phyloP scores from a whole-genome alignment of 129 eudicot genomes.

The Logfia minima region DNA sequence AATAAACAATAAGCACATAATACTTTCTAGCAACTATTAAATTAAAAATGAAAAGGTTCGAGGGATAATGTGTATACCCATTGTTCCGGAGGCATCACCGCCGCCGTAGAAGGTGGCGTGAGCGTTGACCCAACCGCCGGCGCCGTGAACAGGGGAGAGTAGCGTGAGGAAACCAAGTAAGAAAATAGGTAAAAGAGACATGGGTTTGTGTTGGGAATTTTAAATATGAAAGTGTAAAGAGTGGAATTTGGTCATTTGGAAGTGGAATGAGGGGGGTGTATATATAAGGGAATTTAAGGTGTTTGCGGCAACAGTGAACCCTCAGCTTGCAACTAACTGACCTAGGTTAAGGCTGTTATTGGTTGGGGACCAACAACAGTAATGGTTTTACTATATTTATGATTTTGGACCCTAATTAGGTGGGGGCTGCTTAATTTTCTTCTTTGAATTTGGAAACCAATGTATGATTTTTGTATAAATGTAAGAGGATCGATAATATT shows the following conservation, averaged over 20 bases:
- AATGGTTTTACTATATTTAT: constrained; percentile 9
- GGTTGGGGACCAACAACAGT: constrained; percentile 37
- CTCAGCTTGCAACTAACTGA: constrained; percentile 33
- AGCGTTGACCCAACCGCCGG: constrained; percentile 62
- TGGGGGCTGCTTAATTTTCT: background rate
- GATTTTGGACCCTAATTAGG: background rate
- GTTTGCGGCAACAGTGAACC: constrained; percentile 3
- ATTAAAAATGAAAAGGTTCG: background rate
- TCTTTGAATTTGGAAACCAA: background rate
- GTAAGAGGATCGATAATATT: no score
- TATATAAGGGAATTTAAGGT: constrained; percentile 37
- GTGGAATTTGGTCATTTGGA: background rate
- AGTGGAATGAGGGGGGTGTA: constrained; percentile 12
- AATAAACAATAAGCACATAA: no score
- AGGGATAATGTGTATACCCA: constrained; percentile 50
- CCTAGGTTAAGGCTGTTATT: constrained; percentile 19
- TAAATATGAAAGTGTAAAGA: background rate
- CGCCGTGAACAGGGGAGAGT: constrained; percentile 43
- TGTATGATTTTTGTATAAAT: no score
- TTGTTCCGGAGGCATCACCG: constrained; percentile 91
- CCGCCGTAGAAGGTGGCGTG: constrained; percentile 97
- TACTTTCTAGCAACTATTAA: no score
- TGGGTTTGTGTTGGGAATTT: constrained; percentile 4
- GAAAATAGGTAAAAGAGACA: constrained; percentile 43
- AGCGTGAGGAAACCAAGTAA: constrained; percentile 44